Percentiles rank a stretch among this genome's conserved stretches.
phyloP scores from a whole-genome alignment of 2,329 filamentous ascomycete species.

The Ascochyta rabiei region DNA sequence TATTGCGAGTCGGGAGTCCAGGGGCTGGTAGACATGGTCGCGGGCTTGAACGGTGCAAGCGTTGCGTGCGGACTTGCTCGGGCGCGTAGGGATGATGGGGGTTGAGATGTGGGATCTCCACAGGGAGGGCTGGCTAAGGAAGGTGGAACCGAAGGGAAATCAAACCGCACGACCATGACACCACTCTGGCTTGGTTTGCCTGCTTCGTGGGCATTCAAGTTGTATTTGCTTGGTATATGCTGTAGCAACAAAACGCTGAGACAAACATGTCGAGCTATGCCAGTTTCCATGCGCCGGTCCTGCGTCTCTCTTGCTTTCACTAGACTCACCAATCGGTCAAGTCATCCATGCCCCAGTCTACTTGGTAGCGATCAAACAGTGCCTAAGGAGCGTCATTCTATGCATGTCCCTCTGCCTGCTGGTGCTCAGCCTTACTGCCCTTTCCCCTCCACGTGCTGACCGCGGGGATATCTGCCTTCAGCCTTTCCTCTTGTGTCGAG shows the following conservation, averaged over 20 bases:
- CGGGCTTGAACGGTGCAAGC: background rate
- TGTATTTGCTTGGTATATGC: slow-evolving; percentile 10
- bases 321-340: background rate
- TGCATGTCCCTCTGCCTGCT: slow-evolving; percentile 49
- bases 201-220: background rate
- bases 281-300: slow-evolving; percentile 1
- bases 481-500: slow-evolving; percentile 85
- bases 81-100: background rate
- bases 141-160: slow-evolving; percentile 21
- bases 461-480: slow-evolving; percentile 89
- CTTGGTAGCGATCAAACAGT: slow-evolving; percentile 8
- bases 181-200: background rate
- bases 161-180: background rate
- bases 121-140: slow-evolving; percentile 27
- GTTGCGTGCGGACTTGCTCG: slow-evolving; percentile 14
- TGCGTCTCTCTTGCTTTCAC: slow-evolving; percentile 1
- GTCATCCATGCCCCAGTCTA: background rate
- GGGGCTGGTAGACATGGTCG: background rate
- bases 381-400: slow-evolving; percentile 17
- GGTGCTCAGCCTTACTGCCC: slow-evolving; percentile 88
- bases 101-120: slow-evolving; percentile 22
- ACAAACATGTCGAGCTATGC: slow-evolving; percentile 12
- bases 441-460: slow-evolving; percentile 97
- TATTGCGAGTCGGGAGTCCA: slow-evolving; percentile 2
- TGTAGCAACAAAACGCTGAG: slow-evolving; percentile 11